phyloP scores from a whole-genome alignment of 306 rosid species.

The Acacia crassicarpa region DNA sequence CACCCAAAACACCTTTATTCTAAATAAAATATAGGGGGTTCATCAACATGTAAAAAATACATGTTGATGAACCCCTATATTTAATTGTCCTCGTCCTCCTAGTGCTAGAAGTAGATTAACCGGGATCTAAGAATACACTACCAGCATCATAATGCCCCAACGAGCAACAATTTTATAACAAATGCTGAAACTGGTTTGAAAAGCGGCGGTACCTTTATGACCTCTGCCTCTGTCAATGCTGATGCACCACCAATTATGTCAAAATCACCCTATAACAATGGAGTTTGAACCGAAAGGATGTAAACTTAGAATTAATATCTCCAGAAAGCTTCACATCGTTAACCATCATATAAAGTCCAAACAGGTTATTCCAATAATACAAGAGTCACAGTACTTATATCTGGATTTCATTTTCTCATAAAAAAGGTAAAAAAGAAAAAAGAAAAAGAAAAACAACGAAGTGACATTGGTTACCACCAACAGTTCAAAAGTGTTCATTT shows the following conservation, averaged over 20 bases:
- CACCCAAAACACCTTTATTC: background rate
- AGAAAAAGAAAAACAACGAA: background rate
- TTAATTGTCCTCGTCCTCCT: background rate
- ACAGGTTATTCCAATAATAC: constrained; percentile 23
- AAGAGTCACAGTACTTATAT: constrained; percentile 2
- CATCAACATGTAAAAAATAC: background rate
- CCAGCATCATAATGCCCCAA: constrained; percentile 16
- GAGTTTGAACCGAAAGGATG: constrained; percentile 17
- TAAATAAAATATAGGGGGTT: background rate
- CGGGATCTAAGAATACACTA: background rate
- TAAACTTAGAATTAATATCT: constrained; percentile 10
- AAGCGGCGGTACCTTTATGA: constrained; percentile 65
- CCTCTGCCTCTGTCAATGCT: constrained; percentile 86
- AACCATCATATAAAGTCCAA: constrained; percentile 21
- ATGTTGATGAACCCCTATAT: constrained; percentile 5
- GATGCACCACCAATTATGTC: constrained; percentile 92
- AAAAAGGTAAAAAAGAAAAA: background rate
- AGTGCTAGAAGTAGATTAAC: background rate
- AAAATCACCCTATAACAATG: constrained; percentile 81
- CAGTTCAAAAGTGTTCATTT: constrained; percentile 8
- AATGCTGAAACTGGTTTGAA: constrained; percentile 12
- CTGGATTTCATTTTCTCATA: constrained; percentile 1
- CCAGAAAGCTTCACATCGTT: constrained; percentile 27
- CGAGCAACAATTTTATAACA: constrained; percentile 10
- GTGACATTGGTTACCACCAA: constrained; percentile 2